Evolutionary conservation across 2,329 filamentous ascomycete species (phyloP).

Genomic region (Colletotrichum phormii): DNA sequence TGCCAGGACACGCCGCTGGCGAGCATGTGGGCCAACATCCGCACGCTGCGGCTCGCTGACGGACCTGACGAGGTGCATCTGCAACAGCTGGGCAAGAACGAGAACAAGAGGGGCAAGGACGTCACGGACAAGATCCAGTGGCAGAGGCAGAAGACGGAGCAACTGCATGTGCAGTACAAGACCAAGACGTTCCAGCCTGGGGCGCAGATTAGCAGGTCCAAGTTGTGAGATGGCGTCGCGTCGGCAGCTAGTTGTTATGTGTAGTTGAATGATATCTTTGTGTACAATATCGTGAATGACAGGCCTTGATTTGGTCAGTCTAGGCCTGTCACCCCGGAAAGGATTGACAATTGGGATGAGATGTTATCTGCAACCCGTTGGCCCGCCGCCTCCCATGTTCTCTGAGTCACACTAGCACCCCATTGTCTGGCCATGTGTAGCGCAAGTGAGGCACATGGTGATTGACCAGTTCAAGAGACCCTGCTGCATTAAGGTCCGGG

Average conservation of each 20-base stretch:
- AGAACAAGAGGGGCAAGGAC: slow-evolving; percentile 76
- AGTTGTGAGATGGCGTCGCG: slow-evolving; percentile 50
- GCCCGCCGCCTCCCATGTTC: slow-evolving; percentile 24
- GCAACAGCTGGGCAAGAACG: slow-evolving; percentile 82
- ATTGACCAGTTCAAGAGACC: not conserved
- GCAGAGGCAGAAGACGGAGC: slow-evolving; percentile 74
- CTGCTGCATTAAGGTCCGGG: slow-evolving; percentile 26
- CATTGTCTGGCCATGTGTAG: slow-evolving; percentile 14
- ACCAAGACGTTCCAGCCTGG: slow-evolving; percentile 61
- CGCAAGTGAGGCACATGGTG: not conserved
- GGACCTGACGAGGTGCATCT: slow-evolving; percentile 97
- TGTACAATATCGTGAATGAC: slow-evolving; percentile 7
- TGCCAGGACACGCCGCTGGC: slow-evolving; percentile 95
- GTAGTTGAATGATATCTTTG: not conserved
- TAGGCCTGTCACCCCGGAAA: not conserved
- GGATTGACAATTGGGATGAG: not conserved
- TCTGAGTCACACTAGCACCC: slow-evolving; percentile 25
- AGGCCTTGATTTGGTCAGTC: not conserved
- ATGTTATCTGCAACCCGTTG: slow-evolving; percentile 15
- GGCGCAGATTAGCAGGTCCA: slow-evolving; percentile 60
- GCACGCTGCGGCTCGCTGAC: slow-evolving; percentile 88
- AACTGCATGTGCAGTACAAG: slow-evolving; percentile 72
- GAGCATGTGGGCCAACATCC: slow-evolving; percentile 81
- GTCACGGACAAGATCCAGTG: slow-evolving; percentile 70
- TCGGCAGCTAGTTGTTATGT: slow-evolving; percentile 2